Evolutionary conservation across 202 grass and related monocot genomes (phyloP).

Genomic region (Dendrocalamus latiflorus): DNA sequence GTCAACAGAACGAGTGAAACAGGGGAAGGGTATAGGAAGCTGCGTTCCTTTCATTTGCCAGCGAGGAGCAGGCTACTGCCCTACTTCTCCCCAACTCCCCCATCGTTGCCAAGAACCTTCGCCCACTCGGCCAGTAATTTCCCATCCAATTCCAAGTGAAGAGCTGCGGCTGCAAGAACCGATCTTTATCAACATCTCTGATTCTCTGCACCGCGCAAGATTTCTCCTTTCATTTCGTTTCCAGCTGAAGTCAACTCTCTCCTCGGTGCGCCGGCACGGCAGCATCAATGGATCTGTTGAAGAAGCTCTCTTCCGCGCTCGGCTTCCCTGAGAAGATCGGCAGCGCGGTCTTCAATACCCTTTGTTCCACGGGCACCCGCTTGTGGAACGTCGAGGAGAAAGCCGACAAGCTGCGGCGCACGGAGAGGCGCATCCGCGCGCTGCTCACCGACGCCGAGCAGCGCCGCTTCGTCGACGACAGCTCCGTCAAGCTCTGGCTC

Average conservation of each 20-base stretch:
- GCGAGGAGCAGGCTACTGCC: neutral
- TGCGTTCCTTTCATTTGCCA: no score
- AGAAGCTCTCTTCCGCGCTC: neutral
- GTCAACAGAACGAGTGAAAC: no score
- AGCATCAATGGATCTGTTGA: constrained; percentile 1
- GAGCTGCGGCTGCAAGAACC: neutral
- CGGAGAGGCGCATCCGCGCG: constrained; percentile 21
- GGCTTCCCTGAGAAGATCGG: neutral
- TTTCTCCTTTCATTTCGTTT: neutral
- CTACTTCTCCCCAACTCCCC: neutral
- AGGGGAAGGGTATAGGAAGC: no score
- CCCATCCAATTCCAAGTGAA: neutral
- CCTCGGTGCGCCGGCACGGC: neutral
- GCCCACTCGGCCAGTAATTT: neutral
- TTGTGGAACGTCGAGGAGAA: constrained; percentile 34
- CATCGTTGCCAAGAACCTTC: neutral
- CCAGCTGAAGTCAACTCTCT: neutral
- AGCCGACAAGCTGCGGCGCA: constrained; percentile 25
- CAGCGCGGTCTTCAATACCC: neutral
- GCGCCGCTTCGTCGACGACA: constrained; percentile 40
- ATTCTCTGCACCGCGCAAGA: neutral
- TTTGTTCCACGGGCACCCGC: neutral
- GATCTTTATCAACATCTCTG: neutral
- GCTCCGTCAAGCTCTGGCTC: constrained; percentile 38
- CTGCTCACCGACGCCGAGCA: constrained; percentile 48